Base-by-base conservation (phyloP, 495 filamentous ascomycete species). In the Hypoxylon trugodes region DNA sequence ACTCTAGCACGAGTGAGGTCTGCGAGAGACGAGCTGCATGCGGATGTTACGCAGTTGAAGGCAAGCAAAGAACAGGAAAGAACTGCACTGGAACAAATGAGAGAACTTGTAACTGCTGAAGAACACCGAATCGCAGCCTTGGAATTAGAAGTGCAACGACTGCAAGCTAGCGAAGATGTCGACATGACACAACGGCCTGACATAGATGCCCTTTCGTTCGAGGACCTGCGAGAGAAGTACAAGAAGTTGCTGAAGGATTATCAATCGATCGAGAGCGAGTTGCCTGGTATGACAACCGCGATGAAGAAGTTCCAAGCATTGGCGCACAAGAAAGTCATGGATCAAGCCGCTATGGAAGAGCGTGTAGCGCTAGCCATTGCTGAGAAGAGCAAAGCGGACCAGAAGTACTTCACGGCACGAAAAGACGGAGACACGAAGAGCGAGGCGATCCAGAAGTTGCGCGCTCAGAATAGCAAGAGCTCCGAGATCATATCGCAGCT, bases 361-460 rank as follows among this genome's bases (percentile, higher is more conserved):
- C 88, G 88, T 60, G 78, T 96, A 33, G 81, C 84, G 21, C 78
- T 89, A 4, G 77, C 95, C 7, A 84, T 81, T 2, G 93, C 92
- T 0, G 95, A 98, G 74, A 98, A 98, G 74, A 85, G 87, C 28
- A 98, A 97, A 70, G 96, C 96, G 0, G 93, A 98, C 68, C 93
- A 97, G 73, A 98, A 98, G 74, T 98, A 96, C 72, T 98, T 97
- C 69, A 88, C 88, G 3, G 91, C 92, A 10, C 93, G 96, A 81
- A 97, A 97, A 72, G 87, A 90, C 63, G 96, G 92, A 71, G 95
- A 98, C 67, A 86, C 88, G 15, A 82, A 91, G 49, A 87, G 89
- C 13, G 77, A 82, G 33, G 93, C 96, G 74, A 87, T 93, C 40
- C 84, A 91, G 55, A 83, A 87, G 3, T 77, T 97, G 37, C 83